These are phyloP conservation scores for Sporisorium iseilematis-ciliati DNA, from an alignment of 1,284 basidiomycete genomes.

Conservation along the genomic window DNA sequence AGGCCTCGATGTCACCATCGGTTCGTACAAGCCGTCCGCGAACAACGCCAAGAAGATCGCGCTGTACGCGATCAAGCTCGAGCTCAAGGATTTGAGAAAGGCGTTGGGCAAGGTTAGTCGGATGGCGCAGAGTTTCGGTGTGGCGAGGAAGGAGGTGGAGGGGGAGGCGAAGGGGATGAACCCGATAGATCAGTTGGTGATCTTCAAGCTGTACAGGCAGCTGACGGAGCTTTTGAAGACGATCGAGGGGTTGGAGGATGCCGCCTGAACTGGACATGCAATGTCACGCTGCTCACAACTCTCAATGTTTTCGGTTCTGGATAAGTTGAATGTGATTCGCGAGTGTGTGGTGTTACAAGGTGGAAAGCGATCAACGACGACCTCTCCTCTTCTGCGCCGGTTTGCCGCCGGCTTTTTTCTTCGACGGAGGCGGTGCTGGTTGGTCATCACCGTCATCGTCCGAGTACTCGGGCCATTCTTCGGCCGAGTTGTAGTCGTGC, in stretches of 20 bases:
- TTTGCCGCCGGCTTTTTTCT: background rate
- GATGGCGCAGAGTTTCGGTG: slow-evolving; percentile 43
- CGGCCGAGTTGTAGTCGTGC: slow-evolving; percentile 41
- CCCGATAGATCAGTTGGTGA: slow-evolving; percentile 66
- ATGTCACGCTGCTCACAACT: too few relatives aligned
- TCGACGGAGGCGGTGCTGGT: slow-evolving; percentile 10
- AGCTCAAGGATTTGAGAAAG: slow-evolving; percentile 61
- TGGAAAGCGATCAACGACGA: slow-evolving; percentile 20
- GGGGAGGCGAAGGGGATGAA: slow-evolving; percentile 34
- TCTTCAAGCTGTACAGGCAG: slow-evolving; percentile 62
- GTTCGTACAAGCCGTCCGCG: slow-evolving; percentile 56
- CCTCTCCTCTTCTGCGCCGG: slow-evolving; percentile 6
- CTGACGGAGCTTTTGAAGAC: slow-evolving; percentile 62
- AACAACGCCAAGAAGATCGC: slow-evolving; percentile 66
- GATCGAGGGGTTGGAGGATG: slow-evolving; percentile 60
- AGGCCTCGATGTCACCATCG: slow-evolving; percentile 63
- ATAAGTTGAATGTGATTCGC: background rate
- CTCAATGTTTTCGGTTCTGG: too few relatives aligned
- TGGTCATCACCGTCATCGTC: slow-evolving; percentile 20
- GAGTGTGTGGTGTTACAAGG: background rate
- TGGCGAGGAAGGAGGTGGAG: background rate
- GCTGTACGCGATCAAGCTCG: slow-evolving; percentile 67
- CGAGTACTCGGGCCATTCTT: slow-evolving; percentile 46
- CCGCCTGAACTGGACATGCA: slow-evolving; percentile 10
- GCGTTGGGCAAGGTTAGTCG: slow-evolving; percentile 62